These are phyloP conservation scores for Xylaria sp. DNA, from an alignment of 2,329 filamentous ascomycete species.

Conservation along the genomic window DNA sequence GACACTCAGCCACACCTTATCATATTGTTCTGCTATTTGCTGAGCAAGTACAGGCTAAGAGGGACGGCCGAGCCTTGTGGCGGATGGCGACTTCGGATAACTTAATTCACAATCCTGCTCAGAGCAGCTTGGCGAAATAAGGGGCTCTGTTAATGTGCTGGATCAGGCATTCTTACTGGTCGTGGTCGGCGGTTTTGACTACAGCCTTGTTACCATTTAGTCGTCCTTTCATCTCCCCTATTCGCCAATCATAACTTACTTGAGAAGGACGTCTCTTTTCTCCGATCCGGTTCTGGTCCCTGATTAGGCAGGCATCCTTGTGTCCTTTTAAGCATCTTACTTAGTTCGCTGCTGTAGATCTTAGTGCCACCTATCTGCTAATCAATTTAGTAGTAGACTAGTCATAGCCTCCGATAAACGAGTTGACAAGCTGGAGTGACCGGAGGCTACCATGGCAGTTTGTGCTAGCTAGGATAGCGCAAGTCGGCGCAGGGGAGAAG, in stretches of 20 bases:
- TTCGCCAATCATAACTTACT: conserved; percentile 24
- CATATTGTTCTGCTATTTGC: neutral
- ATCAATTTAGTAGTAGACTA: conserved; percentile 18
- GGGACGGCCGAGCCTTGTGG: conserved; percentile 8
- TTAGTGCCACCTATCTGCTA: conserved; percentile 16
- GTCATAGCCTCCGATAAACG: conserved; percentile 19
- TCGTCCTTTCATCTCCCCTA: conserved; percentile 15
- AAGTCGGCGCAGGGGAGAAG: neutral
- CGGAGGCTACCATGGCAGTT: conserved; percentile 3
- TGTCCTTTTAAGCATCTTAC: neutral
- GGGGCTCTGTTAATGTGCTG: conserved; percentile 2
- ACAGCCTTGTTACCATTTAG: neutral
- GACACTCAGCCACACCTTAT: conserved; percentile 10
- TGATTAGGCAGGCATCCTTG: conserved; percentile 8
- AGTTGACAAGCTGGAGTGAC: neutral
- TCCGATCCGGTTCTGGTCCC: neutral
- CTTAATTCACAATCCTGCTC: neutral
- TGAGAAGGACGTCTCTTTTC: conserved; percentile 22
- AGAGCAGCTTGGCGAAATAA: conserved; percentile 1
- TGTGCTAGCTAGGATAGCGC: conserved; percentile 24
- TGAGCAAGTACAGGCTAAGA: neutral
- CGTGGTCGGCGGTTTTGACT: neutral
- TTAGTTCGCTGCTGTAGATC: conserved; percentile 17
- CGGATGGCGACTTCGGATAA: conserved; percentile 10
- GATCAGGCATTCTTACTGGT: conserved; percentile 1